phyloP scores from a whole-genome alignment of 1,284 basidiomycete genomes.

The Exsudoporus floridanus region DNA sequence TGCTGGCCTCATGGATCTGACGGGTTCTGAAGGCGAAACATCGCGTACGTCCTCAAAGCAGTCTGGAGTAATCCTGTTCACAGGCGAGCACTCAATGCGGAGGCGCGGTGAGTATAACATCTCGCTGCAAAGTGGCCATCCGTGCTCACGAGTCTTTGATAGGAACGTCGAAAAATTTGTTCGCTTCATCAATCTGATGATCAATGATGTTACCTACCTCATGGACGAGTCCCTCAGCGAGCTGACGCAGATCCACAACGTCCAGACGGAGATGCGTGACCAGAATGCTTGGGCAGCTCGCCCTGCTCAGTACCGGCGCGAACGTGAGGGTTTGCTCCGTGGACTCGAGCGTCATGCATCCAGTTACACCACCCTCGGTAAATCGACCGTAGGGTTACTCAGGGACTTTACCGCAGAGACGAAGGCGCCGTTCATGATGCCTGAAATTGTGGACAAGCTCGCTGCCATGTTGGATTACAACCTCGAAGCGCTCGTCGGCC shows the following conservation, averaged over 20 bases:
- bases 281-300: slow-evolving; percentile 64
- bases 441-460: slow-evolving; percentile 93
- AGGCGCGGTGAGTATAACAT: slow-evolving; percentile 61
- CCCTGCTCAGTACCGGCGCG: slow-evolving; percentile 74
- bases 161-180: slow-evolving; percentile 91
- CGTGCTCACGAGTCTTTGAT: slow-evolving; percentile 9
- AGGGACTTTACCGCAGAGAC: slow-evolving; percentile 93
- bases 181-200: slow-evolving; percentile 95
- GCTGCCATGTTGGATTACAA: slow-evolving; percentile 99
- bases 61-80: slow-evolving; percentile 90
- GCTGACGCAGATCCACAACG: slow-evolving; percentile 82
- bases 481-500: slow-evolving; percentile 86
- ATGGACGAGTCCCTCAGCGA: slow-evolving; percentile 95
- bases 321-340: slow-evolving; percentile 79
- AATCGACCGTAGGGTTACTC: slow-evolving; percentile 86
- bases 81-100: slow-evolving; percentile 76
- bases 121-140: not conserved
- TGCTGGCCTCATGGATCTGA: slow-evolving; percentile 13
- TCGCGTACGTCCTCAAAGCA: slow-evolving; percentile 80
- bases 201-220: slow-evolving; percentile 98
- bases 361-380: slow-evolving; percentile 83
- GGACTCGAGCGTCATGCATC: slow-evolving; percentile 81
- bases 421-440: slow-evolving; percentile 91
- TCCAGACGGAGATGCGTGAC: slow-evolving; percentile 85
- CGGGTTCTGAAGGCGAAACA: slow-evolving; percentile 64